These are phyloP conservation scores for Sanghuangporus weigelae DNA, from an alignment of 1,284 basidiomycete genomes.

Conservation along the genomic window DNA sequence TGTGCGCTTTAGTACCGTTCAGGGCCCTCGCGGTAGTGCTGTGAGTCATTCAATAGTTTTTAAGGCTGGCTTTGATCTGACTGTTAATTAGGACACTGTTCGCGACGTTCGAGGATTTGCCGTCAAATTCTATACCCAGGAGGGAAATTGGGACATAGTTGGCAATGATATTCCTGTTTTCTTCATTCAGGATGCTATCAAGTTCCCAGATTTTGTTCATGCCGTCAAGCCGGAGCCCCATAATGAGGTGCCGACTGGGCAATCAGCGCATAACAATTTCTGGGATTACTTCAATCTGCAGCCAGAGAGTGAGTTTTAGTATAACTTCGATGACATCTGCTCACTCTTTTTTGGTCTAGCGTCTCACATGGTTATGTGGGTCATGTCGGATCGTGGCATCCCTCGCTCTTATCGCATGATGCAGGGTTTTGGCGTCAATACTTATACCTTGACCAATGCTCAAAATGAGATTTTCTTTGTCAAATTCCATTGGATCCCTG, in stretches of 20 bases:
- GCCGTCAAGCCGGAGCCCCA: conserved; percentile 79
- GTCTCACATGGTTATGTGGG: conserved; percentile 80
- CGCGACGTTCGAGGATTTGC: conserved; percentile 86
- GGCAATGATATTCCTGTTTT: conserved; percentile 78
- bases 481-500: conserved; percentile 82
- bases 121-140: conserved; percentile 72
- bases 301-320: conserved; percentile 42
- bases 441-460: conserved; percentile 66
- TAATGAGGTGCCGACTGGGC: conserved; percentile 62
- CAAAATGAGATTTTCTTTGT: conserved; percentile 69
- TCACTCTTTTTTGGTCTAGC: conserved; percentile 33
- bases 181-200: conserved; percentile 82
- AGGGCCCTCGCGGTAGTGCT: conserved; percentile 70
- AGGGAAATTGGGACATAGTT: conserved; percentile 82
- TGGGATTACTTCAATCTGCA: conserved; percentile 76
- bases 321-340: neutral
- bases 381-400: conserved; percentile 75
- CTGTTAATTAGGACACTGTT: conserved; percentile 56
- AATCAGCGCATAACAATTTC: conserved; percentile 74
- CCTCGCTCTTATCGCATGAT: conserved; percentile 83
- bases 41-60: conserved; percentile 31
- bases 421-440: conserved; percentile 85
- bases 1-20: conserved; percentile 79
- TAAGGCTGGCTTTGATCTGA: neutral
- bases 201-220: conserved; percentile 81